phyloP scores from a whole-genome alignment of 2,329 filamentous ascomycete species.

The Paecilomyces sp. region DNA sequence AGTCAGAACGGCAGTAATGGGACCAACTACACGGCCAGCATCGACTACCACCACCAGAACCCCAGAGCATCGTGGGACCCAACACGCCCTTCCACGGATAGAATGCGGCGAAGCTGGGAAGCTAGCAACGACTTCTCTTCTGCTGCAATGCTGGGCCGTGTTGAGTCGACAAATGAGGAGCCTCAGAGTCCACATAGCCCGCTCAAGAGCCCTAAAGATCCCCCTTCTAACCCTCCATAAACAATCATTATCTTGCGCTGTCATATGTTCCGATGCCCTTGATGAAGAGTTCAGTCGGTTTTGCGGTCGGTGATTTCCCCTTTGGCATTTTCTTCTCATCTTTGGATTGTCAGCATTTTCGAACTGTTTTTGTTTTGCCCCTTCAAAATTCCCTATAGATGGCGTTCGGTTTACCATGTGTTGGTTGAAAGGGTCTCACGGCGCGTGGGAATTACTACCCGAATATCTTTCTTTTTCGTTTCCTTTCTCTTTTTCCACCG shows the following conservation, averaged over 20 bases:
- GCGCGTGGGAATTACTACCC: constrained; percentile 14
- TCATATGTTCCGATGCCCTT: constrained; percentile 20
- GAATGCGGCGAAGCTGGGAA: background rate
- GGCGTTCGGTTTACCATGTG: constrained; percentile 26
- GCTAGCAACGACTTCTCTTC: constrained; percentile 83
- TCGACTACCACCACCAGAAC: constrained; percentile 40
- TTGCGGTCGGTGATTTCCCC: constrained; percentile 20
- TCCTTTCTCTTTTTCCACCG: constrained; percentile 7
- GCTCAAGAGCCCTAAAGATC: constrained; percentile 25
- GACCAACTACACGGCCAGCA: constrained; percentile 69
- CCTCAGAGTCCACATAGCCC: constrained; percentile 23
- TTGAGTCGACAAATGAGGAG: constrained; percentile 58
- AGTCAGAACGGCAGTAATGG: constrained; percentile 92
- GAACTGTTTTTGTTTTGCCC: constrained; percentile 10
- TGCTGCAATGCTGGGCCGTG: constrained; percentile 72
- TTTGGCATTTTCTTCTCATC: constrained; percentile 10
- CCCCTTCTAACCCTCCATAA: constrained; percentile 23
- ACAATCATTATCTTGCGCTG: constrained; percentile 13
- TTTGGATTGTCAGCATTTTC: background rate
- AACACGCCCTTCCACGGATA: constrained; percentile 71
- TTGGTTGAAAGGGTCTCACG: constrained; percentile 22
- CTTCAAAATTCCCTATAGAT: constrained; percentile 32
- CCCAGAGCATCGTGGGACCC: constrained; percentile 77
- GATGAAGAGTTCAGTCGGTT: constrained; percentile 13
- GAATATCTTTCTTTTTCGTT: constrained; percentile 11